Evolutionary conservation across 108 stramenopile species (phyloP).

Genomic region (Discostella stelligeroides): DNA sequence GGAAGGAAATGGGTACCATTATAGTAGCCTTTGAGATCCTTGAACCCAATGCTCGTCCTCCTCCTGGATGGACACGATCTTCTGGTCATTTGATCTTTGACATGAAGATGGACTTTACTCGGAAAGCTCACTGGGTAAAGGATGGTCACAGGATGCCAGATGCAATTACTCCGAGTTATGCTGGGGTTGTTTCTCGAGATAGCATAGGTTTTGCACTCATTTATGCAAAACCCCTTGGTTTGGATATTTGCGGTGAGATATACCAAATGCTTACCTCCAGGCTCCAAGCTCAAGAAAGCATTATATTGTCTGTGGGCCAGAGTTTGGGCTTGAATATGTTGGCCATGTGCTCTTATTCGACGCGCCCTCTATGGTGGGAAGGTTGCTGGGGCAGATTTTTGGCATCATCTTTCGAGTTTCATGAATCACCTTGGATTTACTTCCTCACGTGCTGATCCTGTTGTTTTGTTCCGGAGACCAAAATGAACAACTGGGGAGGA

Average conservation of each 20-base stretch:
- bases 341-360: conserved; percentile 38
- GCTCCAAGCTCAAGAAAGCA: conserved; percentile 37
- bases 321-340: conserved; percentile 52
- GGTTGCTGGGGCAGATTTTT: too few relatives aligned
- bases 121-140: conserved; percentile 44
- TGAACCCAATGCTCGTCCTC: too few relatives aligned
- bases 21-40: too few relatives aligned
- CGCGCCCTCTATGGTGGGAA: conserved; percentile 57
- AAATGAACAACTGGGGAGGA: too few relatives aligned
- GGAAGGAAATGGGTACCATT: too few relatives aligned
- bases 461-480: too few relatives aligned
- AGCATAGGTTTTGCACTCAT: neutral
- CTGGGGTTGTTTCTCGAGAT: too few relatives aligned
- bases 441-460: too few relatives aligned
- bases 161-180: too few relatives aligned
- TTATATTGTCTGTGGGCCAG: too few relatives aligned
- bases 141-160: neutral
- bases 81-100: conserved; percentile 29
- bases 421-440: conserved; percentile 49
- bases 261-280: conserved; percentile 40
- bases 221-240: neutral
- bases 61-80: too few relatives aligned
- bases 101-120: conserved; percentile 30
- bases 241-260: conserved; percentile 26
- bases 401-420: too few relatives aligned